Conservation (phyloP, 331 rosid genomes). For the Malus hybrid region DNA sequence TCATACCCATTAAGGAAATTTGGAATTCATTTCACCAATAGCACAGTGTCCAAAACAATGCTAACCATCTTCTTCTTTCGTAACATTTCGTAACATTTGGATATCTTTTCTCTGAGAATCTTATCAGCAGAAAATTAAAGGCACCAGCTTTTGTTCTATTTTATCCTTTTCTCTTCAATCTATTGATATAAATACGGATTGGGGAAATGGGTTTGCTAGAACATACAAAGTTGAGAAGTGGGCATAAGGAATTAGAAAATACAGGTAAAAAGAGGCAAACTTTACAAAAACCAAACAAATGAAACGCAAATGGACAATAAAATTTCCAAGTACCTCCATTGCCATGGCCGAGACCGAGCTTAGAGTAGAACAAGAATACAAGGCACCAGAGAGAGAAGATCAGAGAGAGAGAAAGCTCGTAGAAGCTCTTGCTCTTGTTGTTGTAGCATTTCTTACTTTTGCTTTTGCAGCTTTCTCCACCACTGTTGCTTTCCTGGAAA, state of each 20-base stretch:
- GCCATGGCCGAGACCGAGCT: conserved; percentile 53
- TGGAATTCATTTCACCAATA: background rate
- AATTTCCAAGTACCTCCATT: conserved; percentile 33
- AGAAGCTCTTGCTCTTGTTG: conserved; percentile 35
- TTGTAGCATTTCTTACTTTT: conserved; percentile 12
- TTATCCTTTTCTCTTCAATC: background rate
- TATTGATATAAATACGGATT: background rate
- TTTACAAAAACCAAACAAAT: background rate
- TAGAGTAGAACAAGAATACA: conserved; percentile 44
- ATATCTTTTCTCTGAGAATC: background rate
- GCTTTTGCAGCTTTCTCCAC: background rate
- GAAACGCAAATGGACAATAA: background rate
- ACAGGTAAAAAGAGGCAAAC: background rate
- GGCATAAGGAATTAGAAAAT: background rate
- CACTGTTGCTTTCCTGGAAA: background rate
- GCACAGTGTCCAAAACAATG: background rate
- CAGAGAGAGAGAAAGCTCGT: conserved; percentile 58
- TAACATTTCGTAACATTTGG: background rate
- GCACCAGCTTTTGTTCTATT: too few relatives aligned
- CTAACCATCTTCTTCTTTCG: background rate
- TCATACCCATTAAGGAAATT: background rate
- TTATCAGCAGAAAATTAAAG: background rate
- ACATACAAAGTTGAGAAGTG: background rate
- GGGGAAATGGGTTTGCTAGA: background rate
- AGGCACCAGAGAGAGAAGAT: conserved; percentile 61